These are phyloP conservation scores for Leptodermis oblonga DNA, from an alignment of 257 asterid genomes.

Conservation along the genomic window DNA sequence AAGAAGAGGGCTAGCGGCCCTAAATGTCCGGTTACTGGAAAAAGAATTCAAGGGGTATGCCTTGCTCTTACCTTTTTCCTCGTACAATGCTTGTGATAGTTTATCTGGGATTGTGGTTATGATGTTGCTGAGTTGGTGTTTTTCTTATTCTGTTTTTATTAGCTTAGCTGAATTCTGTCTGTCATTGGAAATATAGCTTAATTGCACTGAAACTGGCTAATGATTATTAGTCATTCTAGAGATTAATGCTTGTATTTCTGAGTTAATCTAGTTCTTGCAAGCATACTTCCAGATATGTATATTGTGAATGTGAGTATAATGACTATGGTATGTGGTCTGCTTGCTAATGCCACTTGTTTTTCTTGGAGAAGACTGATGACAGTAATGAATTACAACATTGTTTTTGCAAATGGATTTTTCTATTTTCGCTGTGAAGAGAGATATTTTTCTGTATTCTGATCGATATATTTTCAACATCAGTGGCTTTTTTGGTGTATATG, in stretches of 20 bases:
- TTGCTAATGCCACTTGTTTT: background rate
- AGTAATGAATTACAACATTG: background rate
- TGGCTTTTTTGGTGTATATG: background rate
- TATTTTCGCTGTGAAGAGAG: background rate
- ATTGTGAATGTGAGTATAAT: background rate
- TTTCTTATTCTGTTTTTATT: background rate
- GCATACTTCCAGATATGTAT: background rate
- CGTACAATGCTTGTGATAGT: background rate
- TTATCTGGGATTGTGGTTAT: background rate
- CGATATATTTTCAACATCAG: background rate
- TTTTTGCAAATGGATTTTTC: background rate
- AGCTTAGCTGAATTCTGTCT: background rate
- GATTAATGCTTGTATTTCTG: background rate
- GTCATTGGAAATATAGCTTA: background rate
- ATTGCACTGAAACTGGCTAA: background rate
- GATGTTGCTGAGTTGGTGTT: background rate
- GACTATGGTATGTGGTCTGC: too few relatives aligned
- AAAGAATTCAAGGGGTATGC: constrained; percentile 86
- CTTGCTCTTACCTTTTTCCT: background rate
- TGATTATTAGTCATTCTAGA: background rate
- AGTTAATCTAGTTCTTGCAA: background rate
- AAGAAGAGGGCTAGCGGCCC: constrained; percentile 87
- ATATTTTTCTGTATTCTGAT: background rate
- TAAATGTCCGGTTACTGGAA: constrained; percentile 80
- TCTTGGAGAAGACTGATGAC: background rate